Evolutionary conservation across 2,329 filamentous ascomycete genomes (phyloP), one percentile per base, ranked within the genome.

Genomic region (Penicillium brevicompactum): DNA sequence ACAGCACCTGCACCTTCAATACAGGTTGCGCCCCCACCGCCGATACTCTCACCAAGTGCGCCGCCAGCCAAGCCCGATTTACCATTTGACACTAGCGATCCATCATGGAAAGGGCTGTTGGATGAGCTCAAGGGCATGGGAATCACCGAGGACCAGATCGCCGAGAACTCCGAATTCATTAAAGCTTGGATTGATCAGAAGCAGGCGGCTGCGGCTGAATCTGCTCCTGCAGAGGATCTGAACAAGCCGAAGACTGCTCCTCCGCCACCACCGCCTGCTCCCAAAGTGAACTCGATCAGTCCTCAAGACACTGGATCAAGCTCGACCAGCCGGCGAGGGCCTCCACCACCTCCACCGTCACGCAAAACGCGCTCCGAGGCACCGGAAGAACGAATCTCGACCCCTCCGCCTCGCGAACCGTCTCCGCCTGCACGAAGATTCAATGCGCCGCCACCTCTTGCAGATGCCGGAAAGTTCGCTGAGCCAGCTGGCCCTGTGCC

Each of bases 381-480:
- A 67, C 87, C 65, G 74, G 87, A 74, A 74, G 88, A 80, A 78
- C 83, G 73, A 73, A 80, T 71, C 79, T 75, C 78, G 14, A 76
- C 78, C 37, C 85, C 89, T n/a, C 83, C 34, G 34, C 34, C 88
- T 30, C 82, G 87, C 67, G 88, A 91, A 56, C 84, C 88, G 13
- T 86, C 87, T 13, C 90, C 91, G 11, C 55, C 60, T 45, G 56
- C 45, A 11, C 62, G 62, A 11, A 83, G 82, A 65, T 97, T 96
- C 77, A 84, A 87, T 61, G 93, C 91, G 8, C 94, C 94, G 44
- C 94, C 94, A 32, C 90, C 93, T 2, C 76, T 97, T 56, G 86
- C 91, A 52, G 92, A 96, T 72, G 94, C 94, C 55, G 94, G 94
- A 37, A 96, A 91, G 74, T 94, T 86, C 69, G 91, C 89, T 3